phyloP scores from a whole-genome alignment of 192 early-diverging fungal species.

The Backusella liffmaniae region DNA sequence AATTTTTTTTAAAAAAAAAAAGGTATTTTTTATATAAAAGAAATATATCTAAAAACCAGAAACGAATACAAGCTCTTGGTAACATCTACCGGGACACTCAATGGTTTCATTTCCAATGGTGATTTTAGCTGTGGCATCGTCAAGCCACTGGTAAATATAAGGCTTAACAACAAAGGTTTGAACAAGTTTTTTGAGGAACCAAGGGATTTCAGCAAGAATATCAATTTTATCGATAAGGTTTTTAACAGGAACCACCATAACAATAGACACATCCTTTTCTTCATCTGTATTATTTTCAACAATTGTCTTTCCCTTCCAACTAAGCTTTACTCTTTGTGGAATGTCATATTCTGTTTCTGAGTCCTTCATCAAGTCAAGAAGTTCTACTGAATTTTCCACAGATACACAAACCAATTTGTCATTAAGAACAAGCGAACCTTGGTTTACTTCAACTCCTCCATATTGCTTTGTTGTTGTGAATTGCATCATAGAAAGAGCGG shows the following conservation, averaged over 20 bases:
- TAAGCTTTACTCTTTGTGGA: constrained; percentile 68
- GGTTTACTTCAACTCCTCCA: constrained; percentile 64
- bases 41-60: constrained; percentile 35
- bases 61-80: constrained; percentile 81
- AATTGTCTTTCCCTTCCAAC: constrained; percentile 75
- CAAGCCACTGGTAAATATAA: constrained; percentile 91
- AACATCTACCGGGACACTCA: constrained; percentile 64
- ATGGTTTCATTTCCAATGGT: constrained; percentile 65
- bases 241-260: constrained; percentile 60
- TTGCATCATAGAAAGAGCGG: constrained; percentile 68
- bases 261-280: constrained; percentile 63
- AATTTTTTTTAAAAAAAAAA: background rate
- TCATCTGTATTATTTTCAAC: constrained; percentile 56
- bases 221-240: constrained; percentile 82
- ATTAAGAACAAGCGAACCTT: constrained; percentile 71
- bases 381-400: constrained; percentile 69
- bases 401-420: constrained; percentile 71
- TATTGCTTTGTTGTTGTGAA: constrained; percentile 74
- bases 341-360: constrained; percentile 81
- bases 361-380: constrained; percentile 62
- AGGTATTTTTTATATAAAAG: background rate
- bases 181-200: constrained; percentile 80
- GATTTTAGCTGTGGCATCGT: constrained; percentile 69
- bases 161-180: constrained; percentile 92
- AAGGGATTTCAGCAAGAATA: constrained; percentile 86